phyloP scores from a whole-genome alignment of 441 rosid species.

The Gossypium gossypioides region DNA sequence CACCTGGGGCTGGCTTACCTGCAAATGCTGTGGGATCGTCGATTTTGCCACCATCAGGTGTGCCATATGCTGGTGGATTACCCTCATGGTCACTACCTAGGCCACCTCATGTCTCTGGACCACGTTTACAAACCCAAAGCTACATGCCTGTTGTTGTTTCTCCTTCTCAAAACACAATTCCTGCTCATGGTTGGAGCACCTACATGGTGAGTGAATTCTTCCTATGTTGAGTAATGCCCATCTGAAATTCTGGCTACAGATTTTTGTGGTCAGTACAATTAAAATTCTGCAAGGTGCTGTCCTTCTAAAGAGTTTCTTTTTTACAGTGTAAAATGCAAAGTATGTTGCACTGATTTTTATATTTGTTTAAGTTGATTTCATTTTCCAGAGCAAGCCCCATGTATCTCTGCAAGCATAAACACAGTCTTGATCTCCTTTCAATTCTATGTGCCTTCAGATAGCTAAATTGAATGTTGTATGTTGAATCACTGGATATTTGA shows the following conservation, averaged over 20 bases:
- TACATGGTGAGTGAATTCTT: constrained; percentile 40
- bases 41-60: constrained; percentile 35
- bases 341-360: background rate
- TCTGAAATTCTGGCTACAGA: background rate
- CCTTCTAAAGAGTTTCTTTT: background rate
- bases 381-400: background rate
- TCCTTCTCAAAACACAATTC: constrained; percentile 43
- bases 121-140: constrained; percentile 40
- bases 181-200: constrained; percentile 61
- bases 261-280: background rate
- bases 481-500: background rate
- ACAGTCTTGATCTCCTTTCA: background rate
- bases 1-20: constrained; percentile 28
- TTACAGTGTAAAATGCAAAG: background rate
- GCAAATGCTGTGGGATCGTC: constrained; percentile 33
- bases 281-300: background rate
- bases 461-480: background rate
- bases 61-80: constrained; percentile 41
- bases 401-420: background rate
- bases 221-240: background rate
- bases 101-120: constrained; percentile 42
- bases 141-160: constrained; percentile 56
- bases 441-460: background rate
- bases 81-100: constrained; percentile 49
- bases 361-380: background rate